Percentiles rank a stretch among this genome's conserved stretches.
phyloP scores from a whole-genome alignment of 768 basidiomycete species.

The Amanita polypyramis region DNA sequence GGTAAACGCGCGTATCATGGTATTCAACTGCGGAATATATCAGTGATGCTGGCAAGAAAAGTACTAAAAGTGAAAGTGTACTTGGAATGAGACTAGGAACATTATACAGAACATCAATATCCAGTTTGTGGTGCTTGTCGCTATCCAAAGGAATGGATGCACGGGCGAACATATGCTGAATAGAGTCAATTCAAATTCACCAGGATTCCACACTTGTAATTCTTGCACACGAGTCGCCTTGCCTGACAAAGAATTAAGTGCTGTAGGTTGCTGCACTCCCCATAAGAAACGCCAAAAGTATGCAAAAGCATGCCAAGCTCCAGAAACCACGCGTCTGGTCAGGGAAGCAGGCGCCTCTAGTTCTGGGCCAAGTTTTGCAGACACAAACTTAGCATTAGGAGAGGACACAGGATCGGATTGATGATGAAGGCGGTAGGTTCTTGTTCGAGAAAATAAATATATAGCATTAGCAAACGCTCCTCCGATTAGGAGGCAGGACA shows the following conservation, averaged over 20 bases:
- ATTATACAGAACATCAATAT: conserved; percentile 60
- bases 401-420: conserved; percentile 58
- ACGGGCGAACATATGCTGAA: conserved; percentile 74
- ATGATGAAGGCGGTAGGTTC: conserved; percentile 57
- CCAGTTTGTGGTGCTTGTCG: conserved; percentile 66
- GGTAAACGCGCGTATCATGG: conserved; percentile 45
- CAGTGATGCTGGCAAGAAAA: neutral
- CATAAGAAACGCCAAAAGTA: conserved; percentile 59
- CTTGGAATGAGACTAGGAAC: conserved; percentile 57
- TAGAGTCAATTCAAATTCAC: conserved; percentile 56
- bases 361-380: conserved; percentile 37
- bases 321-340: conserved; percentile 27
- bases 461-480: conserved; percentile 49
- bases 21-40: conserved; percentile 29
- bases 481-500: conserved; percentile 44
- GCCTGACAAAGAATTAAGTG: conserved; percentile 23
- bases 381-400: conserved; percentile 57
- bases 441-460: conserved; percentile 61
- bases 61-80: conserved; percentile 19
- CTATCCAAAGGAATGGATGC: conserved; percentile 66
- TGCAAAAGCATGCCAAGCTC: conserved; percentile 42
- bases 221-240: conserved; percentile 56
- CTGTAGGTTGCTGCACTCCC: conserved; percentile 41
- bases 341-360: conserved; percentile 35
- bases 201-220: conserved; percentile 71